These are phyloP conservation scores for Trifolium repens DNA, from an alignment of 306 rosid species.

Conservation along the genomic window DNA sequence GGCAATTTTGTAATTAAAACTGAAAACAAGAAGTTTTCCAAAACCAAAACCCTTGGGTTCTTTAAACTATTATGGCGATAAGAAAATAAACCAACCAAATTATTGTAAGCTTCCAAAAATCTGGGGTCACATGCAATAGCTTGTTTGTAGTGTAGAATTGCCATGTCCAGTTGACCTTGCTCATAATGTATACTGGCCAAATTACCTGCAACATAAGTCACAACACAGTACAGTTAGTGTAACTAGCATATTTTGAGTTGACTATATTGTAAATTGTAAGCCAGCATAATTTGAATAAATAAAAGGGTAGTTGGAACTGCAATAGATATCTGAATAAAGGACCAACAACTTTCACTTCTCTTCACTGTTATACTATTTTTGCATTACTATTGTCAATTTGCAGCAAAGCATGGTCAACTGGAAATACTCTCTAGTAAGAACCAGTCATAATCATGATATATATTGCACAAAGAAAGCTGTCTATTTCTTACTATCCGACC, in stretches of 20 bases:
- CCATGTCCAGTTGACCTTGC: slow-evolving; percentile 94
- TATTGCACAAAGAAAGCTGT: not conserved
- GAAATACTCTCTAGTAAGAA: not conserved
- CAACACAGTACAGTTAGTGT: not conserved
- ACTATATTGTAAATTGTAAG: not conserved
- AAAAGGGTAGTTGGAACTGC: slow-evolving; percentile 11
- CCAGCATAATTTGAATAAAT: not conserved
- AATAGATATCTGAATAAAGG: not conserved
- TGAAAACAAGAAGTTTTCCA: not conserved
- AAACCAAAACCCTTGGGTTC: not conserved
- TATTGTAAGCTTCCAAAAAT: slow-evolving; percentile 97
- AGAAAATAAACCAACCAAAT: slow-evolving; percentile 69
- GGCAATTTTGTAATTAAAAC: not conserved
- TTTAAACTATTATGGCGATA: not conserved
- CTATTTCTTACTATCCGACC: slow-evolving; percentile 1
- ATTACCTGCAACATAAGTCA: slow-evolving; percentile 68
- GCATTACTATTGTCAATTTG: not conserved
- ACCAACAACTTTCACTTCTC: not conserved
- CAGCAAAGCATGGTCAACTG: not conserved
- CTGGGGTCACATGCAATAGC: slow-evolving; percentile 88
- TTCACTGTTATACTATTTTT: not conserved
- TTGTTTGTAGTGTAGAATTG: slow-evolving; percentile 93
- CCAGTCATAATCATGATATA: not conserved
- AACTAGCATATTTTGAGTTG: not conserved
- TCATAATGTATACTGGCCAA: slow-evolving; percentile 90